Conservation (phyloP, 495 filamentous ascomycete species). For the Daldinia caldariorum region DNA sequence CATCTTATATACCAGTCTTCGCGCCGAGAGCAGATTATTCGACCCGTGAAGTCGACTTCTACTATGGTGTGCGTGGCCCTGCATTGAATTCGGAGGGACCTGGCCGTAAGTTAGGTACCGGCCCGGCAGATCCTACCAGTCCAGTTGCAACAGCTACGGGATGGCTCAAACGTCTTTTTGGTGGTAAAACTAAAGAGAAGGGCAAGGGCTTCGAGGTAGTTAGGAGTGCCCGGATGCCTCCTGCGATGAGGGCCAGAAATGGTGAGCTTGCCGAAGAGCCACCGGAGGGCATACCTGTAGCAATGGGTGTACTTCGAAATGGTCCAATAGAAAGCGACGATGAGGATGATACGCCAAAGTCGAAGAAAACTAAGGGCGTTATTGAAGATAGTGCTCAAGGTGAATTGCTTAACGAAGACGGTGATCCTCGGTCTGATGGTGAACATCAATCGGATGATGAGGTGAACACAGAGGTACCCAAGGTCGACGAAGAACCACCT, state of each 20-base stretch:
- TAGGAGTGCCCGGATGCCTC: slow-evolving; percentile 77
- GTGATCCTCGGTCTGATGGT: slow-evolving; percentile 54
- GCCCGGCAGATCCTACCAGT: slow-evolving; percentile 92
- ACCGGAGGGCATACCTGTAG: slow-evolving; percentile 67
- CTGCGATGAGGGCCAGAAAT: slow-evolving; percentile 62
- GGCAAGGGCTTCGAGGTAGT: slow-evolving; percentile 98
- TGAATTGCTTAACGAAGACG: slow-evolving; percentile 58
- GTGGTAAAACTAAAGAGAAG: slow-evolving; percentile 85
- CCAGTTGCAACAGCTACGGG: slow-evolving; percentile 87
- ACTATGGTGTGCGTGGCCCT: slow-evolving; percentile 91
- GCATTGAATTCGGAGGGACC: slow-evolving; percentile 81
- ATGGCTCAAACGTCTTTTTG: slow-evolving; percentile 83
- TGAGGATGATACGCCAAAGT: slow-evolving; percentile 54
- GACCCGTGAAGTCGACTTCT: slow-evolving; percentile 92
- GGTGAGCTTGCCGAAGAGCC: slow-evolving; percentile 66
- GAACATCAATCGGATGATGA: slow-evolving; percentile 52
- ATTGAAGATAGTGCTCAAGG: slow-evolving; percentile 49
- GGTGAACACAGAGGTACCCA: slow-evolving; percentile 53
- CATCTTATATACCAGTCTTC: slow-evolving; percentile 48
- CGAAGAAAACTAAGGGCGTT: slow-evolving; percentile 37
- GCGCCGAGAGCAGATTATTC: slow-evolving; percentile 80
- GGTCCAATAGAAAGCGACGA: slow-evolving; percentile 69
- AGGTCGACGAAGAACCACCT: slow-evolving; percentile 63
- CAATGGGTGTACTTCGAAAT: slow-evolving; percentile 64
- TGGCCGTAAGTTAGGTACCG: slow-evolving; percentile 86